These are phyloP conservation scores for Hemisphaericaspora subhashii DNA, from an alignment of 1,139 yeast species.

Conservation along the genomic window DNA sequence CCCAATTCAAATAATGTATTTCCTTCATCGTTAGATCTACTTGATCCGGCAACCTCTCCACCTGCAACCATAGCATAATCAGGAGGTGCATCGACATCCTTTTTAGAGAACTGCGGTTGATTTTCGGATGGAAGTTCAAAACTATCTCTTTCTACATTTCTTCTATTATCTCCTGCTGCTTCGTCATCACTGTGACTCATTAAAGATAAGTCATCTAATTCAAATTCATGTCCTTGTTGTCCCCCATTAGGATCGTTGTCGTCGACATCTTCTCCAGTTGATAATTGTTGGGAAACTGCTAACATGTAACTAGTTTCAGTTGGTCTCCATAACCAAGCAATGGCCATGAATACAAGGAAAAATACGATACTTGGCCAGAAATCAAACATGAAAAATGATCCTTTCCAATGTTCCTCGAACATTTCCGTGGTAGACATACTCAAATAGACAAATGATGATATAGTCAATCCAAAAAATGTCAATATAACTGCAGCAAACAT, in stretches of 20 bases:
- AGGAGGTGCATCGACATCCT: constrained; percentile 23
- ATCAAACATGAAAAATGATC: constrained; percentile 82
- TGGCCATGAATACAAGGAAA: constrained; percentile 76
- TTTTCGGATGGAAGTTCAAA: constrained; percentile 33
- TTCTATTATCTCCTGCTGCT: constrained; percentile 13
- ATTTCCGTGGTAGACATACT: constrained; percentile 75
- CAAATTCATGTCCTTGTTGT: constrained; percentile 58
- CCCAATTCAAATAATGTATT: constrained; percentile 42
- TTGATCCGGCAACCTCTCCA: constrained; percentile 3
- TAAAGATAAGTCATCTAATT: constrained; percentile 71
- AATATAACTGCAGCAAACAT: constrained; percentile 64
- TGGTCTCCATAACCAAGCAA: constrained; percentile 96
- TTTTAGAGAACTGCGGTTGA: constrained; percentile 11
- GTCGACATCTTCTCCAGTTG: constrained; percentile 68
- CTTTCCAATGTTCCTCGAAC: constrained; percentile 89
- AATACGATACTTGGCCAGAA: constrained; percentile 95
- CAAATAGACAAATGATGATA: constrained; percentile 69
- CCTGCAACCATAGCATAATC: constrained; percentile 22
- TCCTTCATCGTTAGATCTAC: constrained; percentile 10
- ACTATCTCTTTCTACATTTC: constrained; percentile 29
- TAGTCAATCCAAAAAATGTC: constrained; percentile 57
- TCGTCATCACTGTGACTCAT: constrained; percentile 52
- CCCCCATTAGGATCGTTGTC: constrained; percentile 50
- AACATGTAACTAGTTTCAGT: constrained; percentile 92
- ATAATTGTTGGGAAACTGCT: constrained; percentile 91